These are phyloP conservation scores for Malus asiatica DNA, from an alignment of 306 rosid genomes.

Conservation along the genomic window DNA sequence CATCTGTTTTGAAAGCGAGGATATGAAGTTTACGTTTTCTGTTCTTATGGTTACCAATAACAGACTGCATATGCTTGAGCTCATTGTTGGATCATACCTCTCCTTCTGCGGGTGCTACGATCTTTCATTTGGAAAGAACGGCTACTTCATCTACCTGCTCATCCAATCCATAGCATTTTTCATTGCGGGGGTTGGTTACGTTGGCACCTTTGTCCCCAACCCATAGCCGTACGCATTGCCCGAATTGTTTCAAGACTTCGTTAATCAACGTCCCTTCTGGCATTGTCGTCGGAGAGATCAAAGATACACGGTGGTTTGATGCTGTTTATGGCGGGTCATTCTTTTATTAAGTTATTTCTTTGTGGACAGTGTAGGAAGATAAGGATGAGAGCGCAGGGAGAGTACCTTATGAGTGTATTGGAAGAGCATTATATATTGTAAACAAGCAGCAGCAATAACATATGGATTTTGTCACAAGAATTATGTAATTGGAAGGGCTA, in stretches of 20 bases:
- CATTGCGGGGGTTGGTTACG: conserved; percentile 73
- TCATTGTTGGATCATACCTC: conserved; percentile 66
- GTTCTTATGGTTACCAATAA: conserved; percentile 17
- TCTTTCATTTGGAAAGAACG: conserved; percentile 60
- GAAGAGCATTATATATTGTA: not conserved
- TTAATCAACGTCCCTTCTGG: conserved; percentile 4
- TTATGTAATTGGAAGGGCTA: not conserved
- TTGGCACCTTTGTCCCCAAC: conserved; percentile 67
- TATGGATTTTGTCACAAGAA: not conserved
- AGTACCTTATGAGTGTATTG: not conserved
- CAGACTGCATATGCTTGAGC: conserved; percentile 76
- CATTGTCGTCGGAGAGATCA: conserved; percentile 15
- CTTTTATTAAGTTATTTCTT: not conserved
- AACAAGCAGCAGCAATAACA: not conserved
- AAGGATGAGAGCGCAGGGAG: not conserved
- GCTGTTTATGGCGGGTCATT: not conserved
- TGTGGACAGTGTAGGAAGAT: not conserved
- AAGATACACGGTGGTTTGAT: no score
- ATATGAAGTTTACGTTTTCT: not conserved
- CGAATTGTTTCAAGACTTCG: not conserved
- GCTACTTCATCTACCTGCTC: conserved; percentile 73
- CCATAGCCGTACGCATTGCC: conserved; percentile 24
- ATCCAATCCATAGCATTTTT: conserved; percentile 84
- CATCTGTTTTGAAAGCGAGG: not conserved
- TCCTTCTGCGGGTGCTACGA: conserved; percentile 79